Evolutionary conservation across 306 rosid species (phyloP).

Genomic region (Quercus engelmannii): DNA sequence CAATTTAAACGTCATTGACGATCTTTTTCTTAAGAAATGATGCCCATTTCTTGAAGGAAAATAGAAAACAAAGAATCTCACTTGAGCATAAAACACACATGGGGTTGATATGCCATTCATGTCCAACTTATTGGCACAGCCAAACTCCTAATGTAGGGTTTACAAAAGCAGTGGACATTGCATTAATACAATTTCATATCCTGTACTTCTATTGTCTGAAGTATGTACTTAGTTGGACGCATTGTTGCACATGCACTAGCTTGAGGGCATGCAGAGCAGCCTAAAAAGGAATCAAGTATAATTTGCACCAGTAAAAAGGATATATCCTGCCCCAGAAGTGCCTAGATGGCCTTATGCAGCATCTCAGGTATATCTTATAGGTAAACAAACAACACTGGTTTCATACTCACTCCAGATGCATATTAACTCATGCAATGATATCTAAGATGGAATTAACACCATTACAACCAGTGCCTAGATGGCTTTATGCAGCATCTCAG

Average conservation of each 20-base stretch:
- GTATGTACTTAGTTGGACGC: too few relatives aligned
- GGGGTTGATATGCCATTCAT: background rate
- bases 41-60: background rate
- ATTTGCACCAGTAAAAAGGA: too few relatives aligned
- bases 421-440: background rate
- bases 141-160: background rate
- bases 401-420: background rate
- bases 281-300: too few relatives aligned
- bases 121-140: background rate
- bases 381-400: background rate
- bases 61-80: background rate
- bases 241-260: too few relatives aligned
- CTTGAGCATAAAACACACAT: background rate
- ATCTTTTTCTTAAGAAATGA: background rate
- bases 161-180: background rate
- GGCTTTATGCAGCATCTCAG: too few relatives aligned
- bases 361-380: too few relatives aligned
- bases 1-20: background rate
- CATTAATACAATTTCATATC: background rate
- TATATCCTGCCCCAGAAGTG: too few relatives aligned
- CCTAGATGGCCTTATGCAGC: too few relatives aligned
- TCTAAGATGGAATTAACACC: constrained; percentile 5
- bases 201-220: too few relatives aligned
- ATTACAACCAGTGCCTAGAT: background rate
- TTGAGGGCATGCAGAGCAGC: too few relatives aligned